These are phyloP conservation scores for Priceomyces melissophilus DNA, from an alignment of 805 yeast genomes.

Conservation along the genomic window DNA sequence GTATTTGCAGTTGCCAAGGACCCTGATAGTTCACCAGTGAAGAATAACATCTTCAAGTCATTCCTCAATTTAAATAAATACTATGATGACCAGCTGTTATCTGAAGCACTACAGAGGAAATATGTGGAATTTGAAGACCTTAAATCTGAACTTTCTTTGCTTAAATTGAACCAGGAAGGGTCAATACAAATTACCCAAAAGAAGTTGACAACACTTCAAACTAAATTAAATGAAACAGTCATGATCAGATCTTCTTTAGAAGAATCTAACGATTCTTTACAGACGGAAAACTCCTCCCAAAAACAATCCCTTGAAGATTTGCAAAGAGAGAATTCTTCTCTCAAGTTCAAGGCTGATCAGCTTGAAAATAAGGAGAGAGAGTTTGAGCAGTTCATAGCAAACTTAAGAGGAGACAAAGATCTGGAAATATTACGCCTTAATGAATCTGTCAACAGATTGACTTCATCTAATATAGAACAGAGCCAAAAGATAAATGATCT, in stretches of 20 bases:
- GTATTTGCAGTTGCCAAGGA: conserved; percentile 40
- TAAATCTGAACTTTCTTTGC: conserved; percentile 27
- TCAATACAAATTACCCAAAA: conserved; percentile 21
- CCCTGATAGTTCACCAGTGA: conserved; percentile 9
- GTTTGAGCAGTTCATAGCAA: conserved; percentile 9
- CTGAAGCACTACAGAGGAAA: conserved; percentile 21
- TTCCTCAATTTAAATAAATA: conserved; percentile 25
- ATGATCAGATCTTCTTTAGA: conserved; percentile 20
- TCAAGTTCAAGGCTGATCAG: conserved; percentile 14
- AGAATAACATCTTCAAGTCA: conserved; percentile 7
- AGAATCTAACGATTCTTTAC: conserved; percentile 13
- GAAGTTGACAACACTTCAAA: conserved; percentile 17
- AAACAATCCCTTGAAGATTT: conserved; percentile 12
- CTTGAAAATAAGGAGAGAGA: conserved; percentile 13
- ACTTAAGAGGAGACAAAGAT: conserved; percentile 13
- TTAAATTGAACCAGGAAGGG: conserved; percentile 35
- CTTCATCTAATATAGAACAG: conserved; percentile 34
- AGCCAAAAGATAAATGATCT: conserved; percentile 32
- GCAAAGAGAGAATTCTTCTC: conserved; percentile 10
- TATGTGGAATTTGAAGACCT: conserved; percentile 27
- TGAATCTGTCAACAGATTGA: conserved; percentile 25
- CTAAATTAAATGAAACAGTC: conserved; percentile 16
- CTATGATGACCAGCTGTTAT: conserved; percentile 9
- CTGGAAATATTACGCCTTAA: conserved; percentile 25
- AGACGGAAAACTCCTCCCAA: conserved; percentile 8